Conservation (phyloP, 225 moss, liverwort and hornwort genomes). For the Rhytidiadelphus loreus region DNA sequence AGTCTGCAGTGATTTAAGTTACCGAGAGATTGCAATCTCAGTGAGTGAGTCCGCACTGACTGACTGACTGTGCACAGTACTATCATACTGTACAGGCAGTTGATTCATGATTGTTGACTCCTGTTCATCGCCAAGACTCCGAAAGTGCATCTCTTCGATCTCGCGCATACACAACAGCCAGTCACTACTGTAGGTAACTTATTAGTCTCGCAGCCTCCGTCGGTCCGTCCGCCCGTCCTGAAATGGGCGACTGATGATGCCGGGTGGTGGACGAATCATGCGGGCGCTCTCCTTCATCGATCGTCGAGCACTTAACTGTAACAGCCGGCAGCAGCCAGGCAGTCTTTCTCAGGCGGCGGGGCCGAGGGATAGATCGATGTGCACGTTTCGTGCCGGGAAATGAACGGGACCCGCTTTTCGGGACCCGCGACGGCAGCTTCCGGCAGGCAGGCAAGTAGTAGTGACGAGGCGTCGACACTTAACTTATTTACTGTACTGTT, state of each 20-base stretch:
- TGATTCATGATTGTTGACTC: background rate
- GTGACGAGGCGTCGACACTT: background rate
- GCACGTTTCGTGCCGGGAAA: background rate
- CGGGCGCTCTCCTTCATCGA: background rate
- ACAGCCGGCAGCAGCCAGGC: background rate
- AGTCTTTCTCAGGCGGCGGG: background rate
- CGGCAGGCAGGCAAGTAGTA: background rate
- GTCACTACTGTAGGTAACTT: no score
- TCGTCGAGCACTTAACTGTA: background rate
- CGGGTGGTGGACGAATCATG: background rate
- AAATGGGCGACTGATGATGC: background rate
- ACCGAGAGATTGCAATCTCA: background rate
- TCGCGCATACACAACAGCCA: background rate
- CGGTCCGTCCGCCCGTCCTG: background rate
- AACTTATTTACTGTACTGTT: background rate
- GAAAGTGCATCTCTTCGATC: background rate
- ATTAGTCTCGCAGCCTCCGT: background rate
- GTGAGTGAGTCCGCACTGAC: no score
- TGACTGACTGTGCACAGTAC: background rate
- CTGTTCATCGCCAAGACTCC: background rate
- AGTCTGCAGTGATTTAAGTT: background rate
- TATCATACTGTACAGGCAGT: no score
- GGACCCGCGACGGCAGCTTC: background rate
- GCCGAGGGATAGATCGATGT: background rate
- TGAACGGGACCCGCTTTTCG: background rate